Percentiles rank a stretch among this genome's conserved stretches.
Conservation (phyloP, 805 yeast species). For the Ogataea methanolica region DNA sequence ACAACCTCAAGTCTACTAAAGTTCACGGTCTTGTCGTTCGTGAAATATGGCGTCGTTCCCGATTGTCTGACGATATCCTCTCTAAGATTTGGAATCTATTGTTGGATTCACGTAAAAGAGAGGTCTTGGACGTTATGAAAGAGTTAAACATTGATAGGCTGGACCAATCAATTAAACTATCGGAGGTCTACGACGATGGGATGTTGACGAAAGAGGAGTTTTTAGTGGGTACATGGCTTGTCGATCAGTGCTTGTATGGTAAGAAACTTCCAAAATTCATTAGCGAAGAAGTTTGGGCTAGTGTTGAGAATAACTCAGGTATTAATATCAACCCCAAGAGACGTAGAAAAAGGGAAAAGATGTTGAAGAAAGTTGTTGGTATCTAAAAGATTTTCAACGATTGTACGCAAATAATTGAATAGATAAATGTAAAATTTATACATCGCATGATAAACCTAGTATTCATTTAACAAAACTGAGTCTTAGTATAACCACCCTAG, state of each 20-base stretch:
- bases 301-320: slow-evolving; percentile 43
- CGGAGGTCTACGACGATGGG: slow-evolving; percentile 69
- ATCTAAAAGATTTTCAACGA: background rate
- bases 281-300: slow-evolving; percentile 71
- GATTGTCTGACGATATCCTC: slow-evolving; percentile 58
- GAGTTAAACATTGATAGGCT: background rate
- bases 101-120: slow-evolving; percentile 39
- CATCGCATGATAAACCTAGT: too few relatives aligned
- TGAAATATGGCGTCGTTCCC: slow-evolving; percentile 77
- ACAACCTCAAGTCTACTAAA: slow-evolving; percentile 7
- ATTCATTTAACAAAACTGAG: too few relatives aligned
- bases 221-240: slow-evolving; percentile 95
- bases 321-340: slow-evolving; percentile 15
- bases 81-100: slow-evolving; percentile 74
- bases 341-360: slow-evolving; percentile 15
- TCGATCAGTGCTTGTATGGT: slow-evolving; percentile 94
- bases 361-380: slow-evolving; percentile 20
- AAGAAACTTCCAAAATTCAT: slow-evolving; percentile 76
- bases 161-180: slow-evolving; percentile 18
- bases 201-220: slow-evolving; percentile 76
- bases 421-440: too few relatives aligned
- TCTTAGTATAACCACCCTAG: too few relatives aligned
- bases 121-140: slow-evolving; percentile 30
- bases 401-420: background rate
- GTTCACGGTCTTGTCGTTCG: slow-evolving; percentile 64